Conservation (phyloP, 495 filamentous ascomycete species). For the Penicillium fimorum region DNA sequence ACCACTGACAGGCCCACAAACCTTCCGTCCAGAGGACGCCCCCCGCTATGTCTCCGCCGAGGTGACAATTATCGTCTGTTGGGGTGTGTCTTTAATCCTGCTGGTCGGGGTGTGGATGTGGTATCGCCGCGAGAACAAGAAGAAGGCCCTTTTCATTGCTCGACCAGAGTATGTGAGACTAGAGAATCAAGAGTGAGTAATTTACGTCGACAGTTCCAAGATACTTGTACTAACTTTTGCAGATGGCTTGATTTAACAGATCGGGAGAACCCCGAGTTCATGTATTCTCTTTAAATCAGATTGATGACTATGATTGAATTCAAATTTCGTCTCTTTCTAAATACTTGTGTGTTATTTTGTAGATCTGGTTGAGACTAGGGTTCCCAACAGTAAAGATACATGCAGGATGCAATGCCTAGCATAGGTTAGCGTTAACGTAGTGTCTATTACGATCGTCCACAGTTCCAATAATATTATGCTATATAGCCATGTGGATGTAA, state of each 20-base stretch:
- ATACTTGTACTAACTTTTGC: constrained; percentile 10
- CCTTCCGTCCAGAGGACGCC: constrained; percentile 57
- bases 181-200: constrained; percentile 63
- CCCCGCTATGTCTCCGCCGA: constrained; percentile 66
- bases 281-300: constrained; percentile 30
- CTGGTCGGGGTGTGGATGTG: constrained; percentile 62
- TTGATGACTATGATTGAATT: neutral
- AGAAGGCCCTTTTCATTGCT: constrained; percentile 54
- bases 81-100: constrained; percentile 53
- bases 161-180: constrained; percentile 59
- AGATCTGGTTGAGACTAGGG: constrained; percentile 3
- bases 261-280: constrained; percentile 42
- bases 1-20: constrained; percentile 47
- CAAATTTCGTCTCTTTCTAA: too few relatives aligned
- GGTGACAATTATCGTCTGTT: constrained; percentile 67
- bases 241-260: constrained; percentile 60
- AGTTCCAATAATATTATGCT: too few relatives aligned
- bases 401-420: neutral
- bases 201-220: neutral
- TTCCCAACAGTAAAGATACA: constrained; percentile 2
- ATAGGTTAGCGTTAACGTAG: neutral
- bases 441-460: neutral
- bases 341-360: neutral
- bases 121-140: constrained; percentile 58
- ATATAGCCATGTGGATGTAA: constrained; percentile 1